Base-by-base conservation (phyloP, 768 basidiomycete genomes). In the Mycena floridula region DNA sequence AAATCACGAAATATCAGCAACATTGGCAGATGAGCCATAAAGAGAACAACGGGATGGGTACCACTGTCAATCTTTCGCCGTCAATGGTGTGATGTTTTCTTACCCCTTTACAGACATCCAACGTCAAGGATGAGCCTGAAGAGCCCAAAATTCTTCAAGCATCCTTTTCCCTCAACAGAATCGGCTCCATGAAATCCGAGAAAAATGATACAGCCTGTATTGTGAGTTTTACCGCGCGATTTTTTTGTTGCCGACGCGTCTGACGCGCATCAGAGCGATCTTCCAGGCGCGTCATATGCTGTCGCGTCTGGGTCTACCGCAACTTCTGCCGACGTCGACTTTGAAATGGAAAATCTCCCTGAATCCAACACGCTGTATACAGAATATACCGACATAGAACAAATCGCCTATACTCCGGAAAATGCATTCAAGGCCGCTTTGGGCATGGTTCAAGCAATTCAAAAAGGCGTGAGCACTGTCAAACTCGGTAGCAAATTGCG, bases 401-500 rank as follows among this genome's bases (percentile, higher is more conserved):
- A 81, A 0, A 76, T 82, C 40, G 25, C 47, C 5, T 76, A 78
- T 52, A 58, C 61, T 0, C 75, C 76, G 0, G 78, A 80, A 52
- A 51, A 55, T 24, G 74, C 74, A 2, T 55, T 82, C 7, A 66
- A 72, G 40, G 66, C 76, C 50, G 79, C 75, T 4, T 47, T 77
- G 1, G 61, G 59, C 0, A 81, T 80, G 77, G 74, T 77, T 3
- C 65, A 76, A 48, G 59, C 65, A 9, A 58, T 81, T 42, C 69
- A 73, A 54, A 54, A 60, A 4, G 54, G 57, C 40, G 56, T 81
- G 63, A 70, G 22, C 45, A 65, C 56, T 16, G 50, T 80, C 45
- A 62, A 75, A 43, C 54, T 81, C 2, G 77, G 77, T 15, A 77
- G 72, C 52, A 76, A 75, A 53, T 57, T 79, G 40, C 68, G 81